Conservation (phyloP, 257 asterid species). For the Parsonsia alboflavescens region DNA sequence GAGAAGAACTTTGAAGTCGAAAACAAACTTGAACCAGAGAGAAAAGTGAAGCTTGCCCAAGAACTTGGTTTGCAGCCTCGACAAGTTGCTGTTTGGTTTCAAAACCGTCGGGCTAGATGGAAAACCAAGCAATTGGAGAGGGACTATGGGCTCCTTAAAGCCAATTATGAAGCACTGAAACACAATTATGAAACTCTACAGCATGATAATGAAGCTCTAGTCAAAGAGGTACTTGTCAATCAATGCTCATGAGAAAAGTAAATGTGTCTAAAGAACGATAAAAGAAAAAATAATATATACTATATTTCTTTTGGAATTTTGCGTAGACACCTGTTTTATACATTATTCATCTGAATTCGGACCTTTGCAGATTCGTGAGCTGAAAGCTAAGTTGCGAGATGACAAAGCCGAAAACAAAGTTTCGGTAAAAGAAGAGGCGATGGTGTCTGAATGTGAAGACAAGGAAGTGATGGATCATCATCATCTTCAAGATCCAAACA, state of each 20-base stretch:
- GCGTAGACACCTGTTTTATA: not conserved
- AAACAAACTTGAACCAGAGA: conserved; percentile 82
- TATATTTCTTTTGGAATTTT: not conserved
- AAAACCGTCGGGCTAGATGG: conserved; percentile 89
- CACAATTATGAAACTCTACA: conserved; percentile 45
- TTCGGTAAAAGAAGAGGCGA: conserved; percentile 46
- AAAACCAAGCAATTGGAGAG: conserved; percentile 86
- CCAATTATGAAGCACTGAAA: conserved; percentile 61
- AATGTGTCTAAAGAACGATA: not conserved
- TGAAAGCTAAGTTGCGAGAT: conserved; percentile 49
- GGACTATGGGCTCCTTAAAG: conserved; percentile 67
- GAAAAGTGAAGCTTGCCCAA: conserved; percentile 77
- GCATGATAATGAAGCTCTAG: conserved; percentile 55
- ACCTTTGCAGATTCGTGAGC: conserved; percentile 43
- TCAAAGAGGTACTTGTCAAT: conserved; percentile 43
- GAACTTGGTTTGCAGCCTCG: conserved; percentile 90
- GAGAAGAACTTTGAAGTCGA: conserved; percentile 91
- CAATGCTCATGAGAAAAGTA: not conserved
- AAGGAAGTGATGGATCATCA: conserved; percentile 14
- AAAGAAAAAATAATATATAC: no score
- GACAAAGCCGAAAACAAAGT: conserved; percentile 31
- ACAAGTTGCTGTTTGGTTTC: conserved; percentile 97
- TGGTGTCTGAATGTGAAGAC: conserved; percentile 44
- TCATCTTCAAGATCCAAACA: not conserved
- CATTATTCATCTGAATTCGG: not conserved